Evolutionary conservation across 2,329 filamentous ascomycete species (phyloP).

Genomic region (Penicillium sp.): DNA sequence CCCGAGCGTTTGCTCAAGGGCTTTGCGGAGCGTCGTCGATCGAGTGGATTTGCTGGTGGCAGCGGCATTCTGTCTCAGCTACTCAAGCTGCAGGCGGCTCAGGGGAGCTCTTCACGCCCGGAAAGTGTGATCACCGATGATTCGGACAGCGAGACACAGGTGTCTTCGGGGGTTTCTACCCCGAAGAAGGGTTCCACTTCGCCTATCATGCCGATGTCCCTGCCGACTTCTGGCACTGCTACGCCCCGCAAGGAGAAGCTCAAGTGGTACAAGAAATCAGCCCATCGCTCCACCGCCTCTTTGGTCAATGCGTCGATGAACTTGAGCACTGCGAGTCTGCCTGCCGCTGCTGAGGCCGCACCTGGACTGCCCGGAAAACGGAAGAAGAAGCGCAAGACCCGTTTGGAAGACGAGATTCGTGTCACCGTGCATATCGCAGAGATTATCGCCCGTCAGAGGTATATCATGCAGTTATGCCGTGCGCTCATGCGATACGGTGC

Average conservation of each 20-base stretch:
- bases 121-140: slow-evolving; percentile 32
- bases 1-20: slow-evolving; percentile 28
- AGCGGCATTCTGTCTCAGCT: slow-evolving; percentile 67
- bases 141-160: slow-evolving; percentile 30
- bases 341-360: slow-evolving; percentile 26
- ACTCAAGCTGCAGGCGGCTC: slow-evolving; percentile 63
- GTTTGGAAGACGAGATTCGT: slow-evolving; percentile 51
- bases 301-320: slow-evolving; percentile 40
- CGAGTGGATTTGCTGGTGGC: slow-evolving; percentile 25
- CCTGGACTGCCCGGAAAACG: slow-evolving; percentile 7
- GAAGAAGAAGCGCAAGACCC: slow-evolving; percentile 32
- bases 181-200: slow-evolving; percentile 26
- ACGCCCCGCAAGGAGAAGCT: slow-evolving; percentile 39
- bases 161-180: slow-evolving; percentile 29
- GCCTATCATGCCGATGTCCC: slow-evolving; percentile 19
- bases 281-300: slow-evolving; percentile 38
- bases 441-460: slow-evolving; percentile 75
- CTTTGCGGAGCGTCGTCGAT: slow-evolving; percentile 26
- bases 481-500: slow-evolving; percentile 90
- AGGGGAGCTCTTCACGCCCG: slow-evolving; percentile 33
- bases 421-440: slow-evolving; percentile 62
- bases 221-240: slow-evolving; percentile 27
- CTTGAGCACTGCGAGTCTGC: slow-evolving; percentile 33
- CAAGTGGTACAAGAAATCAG: slow-evolving; percentile 44
- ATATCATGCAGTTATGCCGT: slow-evolving; percentile 79